Conservation (phyloP, 371 early-diverging fungal genomes). For the Mucor irregularis region DNA sequence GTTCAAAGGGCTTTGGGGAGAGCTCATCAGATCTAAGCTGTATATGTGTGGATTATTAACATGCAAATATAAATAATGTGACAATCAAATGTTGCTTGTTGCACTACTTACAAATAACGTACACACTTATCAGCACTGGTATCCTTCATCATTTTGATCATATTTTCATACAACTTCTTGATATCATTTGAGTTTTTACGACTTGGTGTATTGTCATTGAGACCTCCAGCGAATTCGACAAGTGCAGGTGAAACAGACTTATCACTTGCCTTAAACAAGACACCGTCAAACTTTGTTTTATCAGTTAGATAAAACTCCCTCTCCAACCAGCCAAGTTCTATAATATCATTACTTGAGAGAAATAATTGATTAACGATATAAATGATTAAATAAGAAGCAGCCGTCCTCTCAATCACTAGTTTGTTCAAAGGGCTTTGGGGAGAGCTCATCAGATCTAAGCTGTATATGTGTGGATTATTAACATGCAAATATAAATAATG, state of each 20-base stretch:
- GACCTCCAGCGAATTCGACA: constrained; percentile 7
- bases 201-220: constrained; percentile 9
- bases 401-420: constrained; percentile 4
- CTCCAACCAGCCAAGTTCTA: constrained; percentile 14
- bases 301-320: constrained; percentile 11
- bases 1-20: constrained; percentile 2
- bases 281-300: constrained; percentile 4
- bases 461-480: too few relatives aligned
- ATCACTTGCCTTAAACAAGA: constrained; percentile 2
- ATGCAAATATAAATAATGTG: too few relatives aligned
- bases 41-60: too few relatives aligned
- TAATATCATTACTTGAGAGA: constrained; percentile 1
- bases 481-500: too few relatives aligned
- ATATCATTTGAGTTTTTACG: constrained; percentile 2
- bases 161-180: constrained; percentile 1
- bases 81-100: too few relatives aligned
- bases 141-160: background rate
- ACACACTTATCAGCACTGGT: background rate
- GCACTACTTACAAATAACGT: too few relatives aligned
- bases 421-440: constrained; percentile 2
- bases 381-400: constrained; percentile 6
- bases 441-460: constrained; percentile 6
- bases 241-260: background rate
- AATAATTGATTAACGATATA: constrained; percentile 12
- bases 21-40: constrained; percentile 3